Evolutionary conservation across 2,329 filamentous ascomycete species (phyloP).

Genomic region (Aspergillus oerlinghausenensis): DNA sequence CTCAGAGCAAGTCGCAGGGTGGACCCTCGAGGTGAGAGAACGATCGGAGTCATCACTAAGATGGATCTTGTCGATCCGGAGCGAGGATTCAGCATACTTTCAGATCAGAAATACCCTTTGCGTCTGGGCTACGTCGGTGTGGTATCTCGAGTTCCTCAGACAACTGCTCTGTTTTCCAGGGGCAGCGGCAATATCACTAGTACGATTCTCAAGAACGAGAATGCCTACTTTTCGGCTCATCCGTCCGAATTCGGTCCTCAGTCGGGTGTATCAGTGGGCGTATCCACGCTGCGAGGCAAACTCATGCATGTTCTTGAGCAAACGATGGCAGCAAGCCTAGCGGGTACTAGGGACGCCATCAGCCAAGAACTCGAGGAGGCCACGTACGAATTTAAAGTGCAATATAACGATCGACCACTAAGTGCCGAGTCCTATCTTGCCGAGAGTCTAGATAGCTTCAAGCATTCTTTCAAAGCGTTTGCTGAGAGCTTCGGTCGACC

Average conservation of each 20-base stretch:
- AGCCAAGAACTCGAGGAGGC: constrained; percentile 93
- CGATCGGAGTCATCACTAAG: constrained; percentile 98
- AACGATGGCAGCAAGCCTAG: constrained; percentile 90
- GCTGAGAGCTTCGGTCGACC: constrained; percentile 82
- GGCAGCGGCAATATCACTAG: constrained; percentile 73
- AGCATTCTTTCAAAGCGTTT: constrained; percentile 95
- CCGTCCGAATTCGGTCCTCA: constrained; percentile 72
- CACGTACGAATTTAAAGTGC: constrained; percentile 97
- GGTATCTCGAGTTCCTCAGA: constrained; percentile 72
- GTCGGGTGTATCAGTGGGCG: constrained; percentile 72
- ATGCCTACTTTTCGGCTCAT: constrained; percentile 79
- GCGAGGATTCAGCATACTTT: constrained; percentile 72
- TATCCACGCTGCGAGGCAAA: constrained; percentile 83
- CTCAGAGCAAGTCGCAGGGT: constrained; percentile 84
- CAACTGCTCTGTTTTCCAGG: constrained; percentile 71
- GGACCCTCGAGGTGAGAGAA: constrained; percentile 89
- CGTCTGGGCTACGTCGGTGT: constrained; percentile 96
- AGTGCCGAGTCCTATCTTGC: constrained; percentile 96
- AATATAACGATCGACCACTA: constrained; percentile 94
- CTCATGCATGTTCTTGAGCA: constrained; percentile 95
- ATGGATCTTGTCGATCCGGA: constrained; percentile 92
- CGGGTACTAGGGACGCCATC: constrained; percentile 86
- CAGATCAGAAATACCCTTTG: constrained; percentile 87
- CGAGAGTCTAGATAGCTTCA: constrained; percentile 91
- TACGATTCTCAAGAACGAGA: constrained; percentile 83